Percentiles rank a stretch among this genome's conserved stretches.
These are phyloP conservation scores for Hypholoma sublateritium DNA, from an alignment of 768 basidiomycete genomes.

Conservation along the genomic window DNA sequence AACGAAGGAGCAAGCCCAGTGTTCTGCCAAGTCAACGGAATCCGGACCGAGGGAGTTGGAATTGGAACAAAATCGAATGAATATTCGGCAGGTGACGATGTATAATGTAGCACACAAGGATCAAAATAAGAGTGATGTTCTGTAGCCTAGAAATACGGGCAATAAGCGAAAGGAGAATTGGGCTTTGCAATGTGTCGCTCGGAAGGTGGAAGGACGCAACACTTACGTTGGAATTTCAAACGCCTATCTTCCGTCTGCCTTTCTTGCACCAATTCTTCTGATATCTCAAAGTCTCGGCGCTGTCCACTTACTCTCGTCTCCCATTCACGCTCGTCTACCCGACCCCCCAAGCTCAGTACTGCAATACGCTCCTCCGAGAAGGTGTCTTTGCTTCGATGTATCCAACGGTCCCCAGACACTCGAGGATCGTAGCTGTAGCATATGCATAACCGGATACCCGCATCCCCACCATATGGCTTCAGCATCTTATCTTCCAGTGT, in stretches of 20 bases:
- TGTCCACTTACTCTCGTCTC: constrained; percentile 7
- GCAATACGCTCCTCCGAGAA: constrained; percentile 12
- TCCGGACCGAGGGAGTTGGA: too few relatives aligned
- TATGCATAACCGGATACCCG: constrained; percentile 5
- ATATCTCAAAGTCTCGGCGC: constrained; percentile 11
- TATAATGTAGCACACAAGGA: too few relatives aligned
- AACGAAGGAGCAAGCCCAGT: too few relatives aligned
- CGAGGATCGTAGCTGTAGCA: constrained; percentile 6
- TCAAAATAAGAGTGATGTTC: constrained; percentile 1
- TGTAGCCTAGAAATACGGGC: not conserved
- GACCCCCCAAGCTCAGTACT: constrained; percentile 5
- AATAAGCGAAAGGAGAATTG: not conserved
- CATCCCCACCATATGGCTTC: not conserved
- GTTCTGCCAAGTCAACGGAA: too few relatives aligned
- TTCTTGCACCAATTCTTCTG: constrained; percentile 8
- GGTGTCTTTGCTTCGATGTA: constrained; percentile 11
- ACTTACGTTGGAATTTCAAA: not conserved
- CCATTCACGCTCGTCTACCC: constrained; percentile 8
- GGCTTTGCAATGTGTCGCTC: too few relatives aligned
- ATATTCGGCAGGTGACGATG: too few relatives aligned
- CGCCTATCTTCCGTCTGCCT: constrained; percentile 5
- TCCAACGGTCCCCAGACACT: constrained; percentile 8
- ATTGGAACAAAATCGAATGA: too few relatives aligned
- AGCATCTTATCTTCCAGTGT: constrained; percentile 5
- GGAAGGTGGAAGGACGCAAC: not conserved